Evolutionary conservation across 176 grass and related monocot species (phyloP), one percentile per base, ranked within the genome.

Genomic region (Rhynchospora pubera): DNA sequence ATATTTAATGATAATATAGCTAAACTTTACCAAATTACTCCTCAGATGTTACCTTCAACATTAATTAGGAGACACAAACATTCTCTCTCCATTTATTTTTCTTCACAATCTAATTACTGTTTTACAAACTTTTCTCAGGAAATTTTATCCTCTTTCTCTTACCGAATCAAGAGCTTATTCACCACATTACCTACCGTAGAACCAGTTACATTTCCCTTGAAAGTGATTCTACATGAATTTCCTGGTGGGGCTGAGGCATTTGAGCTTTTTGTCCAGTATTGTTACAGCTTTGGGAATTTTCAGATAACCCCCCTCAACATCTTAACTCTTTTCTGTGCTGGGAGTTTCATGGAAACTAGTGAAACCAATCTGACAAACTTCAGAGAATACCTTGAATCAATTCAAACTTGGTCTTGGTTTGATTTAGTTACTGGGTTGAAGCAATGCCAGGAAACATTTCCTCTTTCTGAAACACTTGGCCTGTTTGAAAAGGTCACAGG

Each of bases 341-440:
- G 89, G 9, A 57, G 85, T 78, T 99, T 93, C 86, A 78, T 99
- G 89, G 97, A 91, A 44, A 95, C 91, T 90, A 71, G 80, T 19
- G 71, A 85, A 14, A 76, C 85, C 32, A 93, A 90, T 79, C 67
- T 99, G 86, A 74, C 85, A 0, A 84, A 62, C 57, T 34, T 91
- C 78, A 83, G 79, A 12, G 89, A 95, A 47, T 83, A 76, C 50
- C 79, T 96, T 1, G 91, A 89, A 42, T 89, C 85, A 74, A 93
- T 96, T 67, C 91, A 85, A 39, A 91, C 85, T 30, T 99, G 97
- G 97, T 87, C 93, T 43, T 99, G 97, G 97, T 86, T 87, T 9
- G 65, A 85, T 63, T 28, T 91, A 5, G 86, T 99, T 23, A 85
- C 78, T 39, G 85, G 91, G 58, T 57, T 90, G 78, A 95, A 87